These are phyloP conservation scores for Rosa rugosa DNA, from an alignment of 306 rosid genomes.

Conservation along the genomic window DNA sequence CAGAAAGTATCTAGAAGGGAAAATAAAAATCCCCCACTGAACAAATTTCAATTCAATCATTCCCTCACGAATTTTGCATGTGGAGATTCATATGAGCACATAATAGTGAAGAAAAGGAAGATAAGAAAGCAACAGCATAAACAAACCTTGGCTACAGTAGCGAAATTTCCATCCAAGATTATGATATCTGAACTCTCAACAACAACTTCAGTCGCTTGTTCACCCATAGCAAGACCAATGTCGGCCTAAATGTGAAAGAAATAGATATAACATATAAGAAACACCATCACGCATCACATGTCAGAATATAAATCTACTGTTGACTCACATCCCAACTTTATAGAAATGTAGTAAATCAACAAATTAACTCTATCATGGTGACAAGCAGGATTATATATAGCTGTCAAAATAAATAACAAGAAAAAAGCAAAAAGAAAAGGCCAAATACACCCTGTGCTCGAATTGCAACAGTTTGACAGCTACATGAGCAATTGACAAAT, in stretches of 20 bases:
- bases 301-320: neutral
- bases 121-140: neutral
- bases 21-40: neutral
- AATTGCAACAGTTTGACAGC: neutral
- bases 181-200: constrained; percentile 87
- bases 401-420: neutral
- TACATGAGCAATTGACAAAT: neutral
- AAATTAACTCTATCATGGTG: neutral
- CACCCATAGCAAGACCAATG: constrained; percentile 91
- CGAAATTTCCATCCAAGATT: constrained; percentile 85
- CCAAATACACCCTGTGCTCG: neutral
- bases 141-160: constrained; percentile 75
- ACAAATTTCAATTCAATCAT: neutral
- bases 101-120: neutral
- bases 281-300: neutral
- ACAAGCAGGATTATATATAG: neutral
- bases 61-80: neutral
- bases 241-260: constrained; percentile 50
- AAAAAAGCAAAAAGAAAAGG: neutral
- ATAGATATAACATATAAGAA: constrained; percentile 1
- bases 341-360: neutral
- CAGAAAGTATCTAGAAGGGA: too few relatives aligned
- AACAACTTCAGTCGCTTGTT: constrained; percentile 76
- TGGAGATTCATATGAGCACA: neutral
- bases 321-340: neutral